These are phyloP conservation scores for Maudiozyma humilis DNA, from an alignment of 1,139 yeast genomes.

Conservation along the genomic window DNA sequence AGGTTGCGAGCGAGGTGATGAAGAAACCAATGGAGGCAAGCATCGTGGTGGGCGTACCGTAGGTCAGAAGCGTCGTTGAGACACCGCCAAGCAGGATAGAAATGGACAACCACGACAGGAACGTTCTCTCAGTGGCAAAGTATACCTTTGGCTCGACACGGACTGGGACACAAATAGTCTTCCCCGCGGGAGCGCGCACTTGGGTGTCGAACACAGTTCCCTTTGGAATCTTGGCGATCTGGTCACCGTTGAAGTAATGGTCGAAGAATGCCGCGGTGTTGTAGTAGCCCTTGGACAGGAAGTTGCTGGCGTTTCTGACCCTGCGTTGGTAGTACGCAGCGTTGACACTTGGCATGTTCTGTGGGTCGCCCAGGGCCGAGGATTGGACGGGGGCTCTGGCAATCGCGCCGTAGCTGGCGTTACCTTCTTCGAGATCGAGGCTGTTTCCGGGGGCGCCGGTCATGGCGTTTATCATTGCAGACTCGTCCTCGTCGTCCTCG, in stretches of 20 bases:
- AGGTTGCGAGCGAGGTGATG: slow-evolving; percentile 64
- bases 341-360: slow-evolving; percentile 15
- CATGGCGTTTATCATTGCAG: slow-evolving; percentile 28
- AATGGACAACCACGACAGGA: slow-evolving; percentile 68
- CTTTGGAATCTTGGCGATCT: slow-evolving; percentile 64
- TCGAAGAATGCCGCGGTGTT: slow-evolving; percentile 27
- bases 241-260: slow-evolving; percentile 54
- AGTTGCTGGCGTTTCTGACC: slow-evolving; percentile 21
- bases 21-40: slow-evolving; percentile 88
- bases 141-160: slow-evolving; percentile 81
- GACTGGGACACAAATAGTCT: slow-evolving; percentile 65
- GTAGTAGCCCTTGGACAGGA: slow-evolving; percentile 17
- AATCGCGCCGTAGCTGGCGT: slow-evolving; percentile 41
- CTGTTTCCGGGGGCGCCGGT: slow-evolving; percentile 30
- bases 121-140: slow-evolving; percentile 78
- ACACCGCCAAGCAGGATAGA: slow-evolving; percentile 67
- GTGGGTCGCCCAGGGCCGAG: slow-evolving; percentile 1
- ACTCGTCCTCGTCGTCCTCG: slow-evolving; percentile 31
- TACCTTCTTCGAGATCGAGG: slow-evolving; percentile 44
- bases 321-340: slow-evolving; percentile 23
- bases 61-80: slow-evolving; percentile 60
- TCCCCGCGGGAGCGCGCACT: slow-evolving; percentile 69
- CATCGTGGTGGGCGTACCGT: slow-evolving; percentile 59
- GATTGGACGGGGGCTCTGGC: slow-evolving; percentile 8
- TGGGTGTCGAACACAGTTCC: slow-evolving; percentile 68